A percentile compares a stretch with the other conserved stretches of the same genome.
These are phyloP conservation scores for Sanghuangporus sanghuang DNA, from an alignment of 1,284 basidiomycete genomes.

Conservation along the genomic window DNA sequence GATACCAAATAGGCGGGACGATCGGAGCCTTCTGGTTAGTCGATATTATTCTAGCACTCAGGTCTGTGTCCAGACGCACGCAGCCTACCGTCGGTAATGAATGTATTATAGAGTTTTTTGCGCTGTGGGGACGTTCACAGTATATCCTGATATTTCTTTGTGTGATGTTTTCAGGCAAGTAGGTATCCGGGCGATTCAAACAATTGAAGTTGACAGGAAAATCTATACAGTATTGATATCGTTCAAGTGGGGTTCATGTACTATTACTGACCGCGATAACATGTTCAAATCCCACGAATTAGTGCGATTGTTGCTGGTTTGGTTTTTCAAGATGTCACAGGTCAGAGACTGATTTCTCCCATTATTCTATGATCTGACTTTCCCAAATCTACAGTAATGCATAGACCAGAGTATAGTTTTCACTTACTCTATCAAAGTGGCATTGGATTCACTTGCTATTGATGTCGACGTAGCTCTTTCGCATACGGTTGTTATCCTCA, in stretches of 20 bases:
- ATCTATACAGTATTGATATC: no score
- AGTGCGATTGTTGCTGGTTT: not conserved
- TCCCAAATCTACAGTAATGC: not conserved
- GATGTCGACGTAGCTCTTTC: not conserved
- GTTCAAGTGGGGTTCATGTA: no score
- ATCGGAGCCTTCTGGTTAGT: constrained; percentile 2
- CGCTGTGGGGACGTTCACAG: not conserved
- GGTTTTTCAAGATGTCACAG: not conserved
- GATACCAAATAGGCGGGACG: not conserved
- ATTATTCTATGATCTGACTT: not conserved
- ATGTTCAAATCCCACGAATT: not conserved
- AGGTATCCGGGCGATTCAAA: not conserved
- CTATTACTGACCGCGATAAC: no score
- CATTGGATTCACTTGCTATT: not conserved
- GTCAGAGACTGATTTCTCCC: not conserved
- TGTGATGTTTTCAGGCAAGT: not conserved
- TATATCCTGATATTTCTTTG: not conserved
- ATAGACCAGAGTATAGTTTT: not conserved
- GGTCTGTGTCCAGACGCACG: not conserved
- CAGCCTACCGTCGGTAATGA: not conserved
- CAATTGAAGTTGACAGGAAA: no score
- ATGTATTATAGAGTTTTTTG: not conserved
- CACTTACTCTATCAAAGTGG: not conserved
- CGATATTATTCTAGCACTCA: constrained; percentile 4
- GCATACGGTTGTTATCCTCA: not conserved